A percentile compares a stretch with the other conserved stretches of the same genome.
Evolutionary conservation across 176 grass and related monocot species (phyloP).

Genomic region (Paspalum vaginatum): DNA sequence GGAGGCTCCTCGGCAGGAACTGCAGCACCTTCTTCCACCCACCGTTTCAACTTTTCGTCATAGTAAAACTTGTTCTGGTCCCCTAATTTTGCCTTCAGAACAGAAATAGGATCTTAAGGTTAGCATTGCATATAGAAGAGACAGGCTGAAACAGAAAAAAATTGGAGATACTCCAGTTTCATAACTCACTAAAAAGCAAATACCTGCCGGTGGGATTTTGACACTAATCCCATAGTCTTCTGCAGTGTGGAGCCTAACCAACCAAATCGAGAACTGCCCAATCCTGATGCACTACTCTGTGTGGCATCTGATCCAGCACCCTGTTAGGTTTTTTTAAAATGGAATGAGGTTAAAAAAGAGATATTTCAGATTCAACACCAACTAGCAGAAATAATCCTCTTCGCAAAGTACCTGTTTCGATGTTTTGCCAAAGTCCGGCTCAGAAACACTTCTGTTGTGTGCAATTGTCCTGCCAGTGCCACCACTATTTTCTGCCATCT

Average conservation of each 20-base stretch:
- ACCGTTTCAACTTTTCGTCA: conserved; percentile 88
- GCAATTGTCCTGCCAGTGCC: conserved; percentile 58
- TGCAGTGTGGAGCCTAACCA: conserved; percentile 76
- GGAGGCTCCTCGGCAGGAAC: conserved; percentile 67
- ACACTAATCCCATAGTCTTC: conserved; percentile 82
- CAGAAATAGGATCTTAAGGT: conserved; percentile 23
- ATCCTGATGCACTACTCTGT: conserved; percentile 52
- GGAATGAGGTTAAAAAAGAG: conserved; percentile 9
- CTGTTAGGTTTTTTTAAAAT: conserved; percentile 48
- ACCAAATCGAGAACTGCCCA: conserved; percentile 79
- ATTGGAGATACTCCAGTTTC: not conserved
- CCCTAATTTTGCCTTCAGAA: conserved; percentile 84
- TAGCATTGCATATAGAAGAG: not conserved
- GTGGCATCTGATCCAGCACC: conserved; percentile 50
- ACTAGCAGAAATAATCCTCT: conserved; percentile 12
- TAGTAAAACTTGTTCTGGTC: conserved; percentile 97
- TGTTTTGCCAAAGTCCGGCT: conserved; percentile 89
- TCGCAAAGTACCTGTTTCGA: conserved; percentile 70
- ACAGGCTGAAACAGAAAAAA: not conserved
- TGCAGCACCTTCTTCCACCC: conserved; percentile 93
- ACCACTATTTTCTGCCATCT: conserved; percentile 55
- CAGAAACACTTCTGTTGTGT: conserved; percentile 93
- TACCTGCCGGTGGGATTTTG: conserved; percentile 85
- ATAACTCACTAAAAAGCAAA: conserved; percentile 22
- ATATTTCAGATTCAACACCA: conserved; percentile 14